phyloP scores from a whole-genome alignment of 352 stramenopile species.

The Thalassiosira delicatula region DNA sequence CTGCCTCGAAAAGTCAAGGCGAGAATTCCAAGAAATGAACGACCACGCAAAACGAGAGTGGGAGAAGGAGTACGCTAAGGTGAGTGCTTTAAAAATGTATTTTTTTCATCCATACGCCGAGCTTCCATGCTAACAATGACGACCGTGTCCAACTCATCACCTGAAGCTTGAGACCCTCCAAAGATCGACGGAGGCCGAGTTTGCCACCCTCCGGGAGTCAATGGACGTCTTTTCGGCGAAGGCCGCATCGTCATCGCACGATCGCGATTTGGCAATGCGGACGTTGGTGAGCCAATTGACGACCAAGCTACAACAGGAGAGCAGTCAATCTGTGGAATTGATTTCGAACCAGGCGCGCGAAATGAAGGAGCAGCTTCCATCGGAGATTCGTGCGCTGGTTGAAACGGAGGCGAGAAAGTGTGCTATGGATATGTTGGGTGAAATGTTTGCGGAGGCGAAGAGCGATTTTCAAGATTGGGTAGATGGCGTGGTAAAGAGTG shows the following conservation, averaged over 20 bases:
- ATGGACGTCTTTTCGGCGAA: slow-evolving; percentile 24
- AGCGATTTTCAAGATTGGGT: slow-evolving; percentile 33
- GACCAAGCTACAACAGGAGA: slow-evolving; percentile 24
- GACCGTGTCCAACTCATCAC: too few relatives aligned
- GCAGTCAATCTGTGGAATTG: slow-evolving; percentile 2
- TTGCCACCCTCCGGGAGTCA: slow-evolving; percentile 14
- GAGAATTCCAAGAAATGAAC: slow-evolving; percentile 19
- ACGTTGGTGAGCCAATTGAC: slow-evolving; percentile 16
- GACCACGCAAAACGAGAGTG: slow-evolving; percentile 15
- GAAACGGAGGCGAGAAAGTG: slow-evolving; percentile 27
- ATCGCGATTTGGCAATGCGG: slow-evolving; percentile 21
- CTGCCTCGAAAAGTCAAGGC: slow-evolving; percentile 22
- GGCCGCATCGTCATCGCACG: slow-evolving; percentile 17
- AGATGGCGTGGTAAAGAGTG: slow-evolving; percentile 21
- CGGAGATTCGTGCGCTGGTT: slow-evolving; percentile 14
- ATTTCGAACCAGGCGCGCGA: slow-evolving; percentile 2
- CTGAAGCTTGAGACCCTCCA: slow-evolving; percentile 24
- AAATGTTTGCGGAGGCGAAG: slow-evolving; percentile 24
- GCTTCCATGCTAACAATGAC: too few relatives aligned
- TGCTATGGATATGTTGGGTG: slow-evolving; percentile 13
- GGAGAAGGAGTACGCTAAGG: slow-evolving; percentile 22
- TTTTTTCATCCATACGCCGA: too few relatives aligned
- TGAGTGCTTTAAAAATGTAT: too few relatives aligned
- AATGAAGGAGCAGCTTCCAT: slow-evolving; percentile 7
- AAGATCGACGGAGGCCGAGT: slow-evolving; percentile 2